Percentiles rank a stretch among this genome's conserved stretches.
Evolutionary conservation across 352 stramenopile species (phyloP).

Genomic region (Thalassiosira livingstoniorum): DNA sequence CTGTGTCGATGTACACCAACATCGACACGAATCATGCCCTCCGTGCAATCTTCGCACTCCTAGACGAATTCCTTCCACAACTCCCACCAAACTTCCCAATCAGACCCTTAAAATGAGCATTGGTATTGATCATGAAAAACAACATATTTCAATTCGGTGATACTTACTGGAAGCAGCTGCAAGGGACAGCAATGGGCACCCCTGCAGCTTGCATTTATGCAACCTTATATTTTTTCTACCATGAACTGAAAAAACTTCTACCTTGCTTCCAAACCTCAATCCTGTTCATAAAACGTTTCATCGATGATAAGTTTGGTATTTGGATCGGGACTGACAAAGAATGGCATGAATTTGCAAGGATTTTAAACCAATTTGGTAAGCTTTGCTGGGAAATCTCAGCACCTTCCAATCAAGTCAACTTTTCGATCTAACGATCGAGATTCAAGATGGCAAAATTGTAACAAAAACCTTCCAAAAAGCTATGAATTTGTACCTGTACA

Average conservation of each 20-base stretch:
- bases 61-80: slow-evolving; percentile 15
- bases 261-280: slow-evolving; percentile 7
- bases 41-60: neutral
- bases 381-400: slow-evolving; percentile 14
- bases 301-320: slow-evolving; percentile 49
- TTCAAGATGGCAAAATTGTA: slow-evolving; percentile 10
- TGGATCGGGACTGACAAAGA: slow-evolving; percentile 13
- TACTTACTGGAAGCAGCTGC: slow-evolving; percentile 21
- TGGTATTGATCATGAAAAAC: slow-evolving; percentile 31
- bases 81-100: slow-evolving; percentile 19
- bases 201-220: slow-evolving; percentile 22
- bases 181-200: slow-evolving; percentile 35
- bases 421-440: slow-evolving; percentile 30
- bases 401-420: slow-evolving; percentile 6
- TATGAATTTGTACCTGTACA: slow-evolving; percentile 39
- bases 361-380: slow-evolving; percentile 15
- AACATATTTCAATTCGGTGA: slow-evolving; percentile 47
- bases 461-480: slow-evolving; percentile 31
- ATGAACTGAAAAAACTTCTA: slow-evolving; percentile 27
- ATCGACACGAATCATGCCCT: slow-evolving; percentile 17
- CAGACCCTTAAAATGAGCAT: slow-evolving; percentile 3
- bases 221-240: slow-evolving; percentile 26
- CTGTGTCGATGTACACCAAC: slow-evolving; percentile 32
- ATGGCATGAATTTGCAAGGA: neutral
- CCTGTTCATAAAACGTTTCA: slow-evolving; percentile 26